Evolutionary conservation across 768 basidiomycete genomes (phyloP), one percentile per base, ranked within the genome.

Genomic region (Panaeolus papilionaceus): DNA sequence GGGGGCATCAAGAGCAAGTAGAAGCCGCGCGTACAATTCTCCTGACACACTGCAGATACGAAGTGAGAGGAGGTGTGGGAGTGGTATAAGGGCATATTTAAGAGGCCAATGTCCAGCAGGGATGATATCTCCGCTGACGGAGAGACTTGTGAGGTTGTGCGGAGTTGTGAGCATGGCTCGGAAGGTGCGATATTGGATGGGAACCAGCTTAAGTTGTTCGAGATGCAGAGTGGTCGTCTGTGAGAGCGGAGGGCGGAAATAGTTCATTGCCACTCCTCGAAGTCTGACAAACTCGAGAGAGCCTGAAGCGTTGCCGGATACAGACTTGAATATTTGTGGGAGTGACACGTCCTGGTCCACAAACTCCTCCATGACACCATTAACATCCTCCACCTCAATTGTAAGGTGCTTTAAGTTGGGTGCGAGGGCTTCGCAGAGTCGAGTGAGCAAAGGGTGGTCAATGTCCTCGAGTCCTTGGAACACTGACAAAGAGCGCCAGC

Each of bases 71-170:
- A 87, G 75, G 38, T 69, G 71, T 5, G 81, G 81, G 44, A 84
- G 67, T 18, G 70, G 23, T n/a, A 84, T 71, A 0, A 71, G 70
- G 44, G 76, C 71, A 20, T 38, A 39, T 14, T 66, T 63, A 28
- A 66, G 65, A 10, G 79, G 72, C 80, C 81, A 82, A 0, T 66
- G 38, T 1, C 71, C 69, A 18, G 61, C 63, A 39, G 49, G 61
- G 65, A 84, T 74, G 16, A 85, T 77, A 40, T 85, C 80, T 16
- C 85, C 85, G 49, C 81, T 78, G 12, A 86, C 68, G 28, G 84
- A 85, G 28, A 87, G 77, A 70, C 84, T 72, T 12, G 74, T 70
- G 10, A 87, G 76, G 38, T 54, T 54, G 1, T 75, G 75, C 4
- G 80, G 76, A 0, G 76, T 68, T 4, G 76, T 78, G n/a, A 84